Evolutionary conservation across 352 stramenopile genomes (phyloP), one percentile per base, ranked within the genome.

Genomic region (Pythium aristosporum): DNA sequence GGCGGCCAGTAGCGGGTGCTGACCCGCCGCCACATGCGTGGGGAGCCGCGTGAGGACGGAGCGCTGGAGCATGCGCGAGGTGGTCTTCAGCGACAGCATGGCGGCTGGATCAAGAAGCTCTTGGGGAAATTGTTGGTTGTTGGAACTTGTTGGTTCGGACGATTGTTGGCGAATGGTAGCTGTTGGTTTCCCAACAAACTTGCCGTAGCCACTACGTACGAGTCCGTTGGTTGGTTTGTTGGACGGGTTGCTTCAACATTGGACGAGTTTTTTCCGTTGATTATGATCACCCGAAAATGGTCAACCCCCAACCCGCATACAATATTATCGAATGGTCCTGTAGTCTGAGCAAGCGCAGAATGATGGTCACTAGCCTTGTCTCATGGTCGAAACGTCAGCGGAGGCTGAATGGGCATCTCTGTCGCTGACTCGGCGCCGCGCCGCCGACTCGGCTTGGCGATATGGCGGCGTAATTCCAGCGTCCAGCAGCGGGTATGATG

Each of bases 21-120:
- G 49, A 5, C 42, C 6, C 30, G 30, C 10, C 9, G 11, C 49
- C 49, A 30, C 16, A 8, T 42, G 49, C 30, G 32, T 30, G 28
- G 28, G 49, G 12, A 44, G 32, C 28, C 28, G 48, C 23, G 25
- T 20, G n/a, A 10, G 13, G 8, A 43, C 34, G 13, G 49, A 43
- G 49, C 49, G 7, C 12, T 43, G 30, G 30, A 56, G 49, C 49
- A 56, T 28, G n/a, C 49, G 49, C 49, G 49, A 56, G 5, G 49
- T 44, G 28, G 49, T 28, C 28, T 37, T 41, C 28, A 56, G 49
- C 43, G 43, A 50, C 49, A 56, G 49, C 49, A 56, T 56, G 28
- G 2, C 8, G 20, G 13, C 9, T 39, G 48, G 7, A 54, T 11
- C 9, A 9, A 52, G 46, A 30, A 39, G 34, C 8, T 10, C 34